These are phyloP conservation scores for Cytospora chrysosperma DNA, from an alignment of 2,329 filamentous ascomycete species.

Conservation along the genomic window DNA sequence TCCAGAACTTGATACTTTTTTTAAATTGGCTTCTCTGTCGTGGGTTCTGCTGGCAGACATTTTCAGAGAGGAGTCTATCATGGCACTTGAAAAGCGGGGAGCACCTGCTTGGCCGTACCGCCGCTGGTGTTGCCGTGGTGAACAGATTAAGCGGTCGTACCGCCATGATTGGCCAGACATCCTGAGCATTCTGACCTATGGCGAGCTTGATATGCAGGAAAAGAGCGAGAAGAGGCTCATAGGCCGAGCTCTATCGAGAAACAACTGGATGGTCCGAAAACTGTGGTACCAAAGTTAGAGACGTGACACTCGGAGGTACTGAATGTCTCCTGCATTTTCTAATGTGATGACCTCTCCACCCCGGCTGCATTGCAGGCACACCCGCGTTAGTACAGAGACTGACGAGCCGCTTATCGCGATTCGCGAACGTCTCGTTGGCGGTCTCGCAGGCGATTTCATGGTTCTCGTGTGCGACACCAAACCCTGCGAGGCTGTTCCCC, in stretches of 20 bases:
- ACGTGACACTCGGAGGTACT: slow-evolving; percentile 6
- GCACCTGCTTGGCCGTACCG: not conserved
- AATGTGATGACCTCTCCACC: slow-evolving; percentile 19
- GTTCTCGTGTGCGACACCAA: slow-evolving; percentile 3
- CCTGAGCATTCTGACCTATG: slow-evolving; percentile 9
- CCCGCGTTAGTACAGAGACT: slow-evolving; percentile 20
- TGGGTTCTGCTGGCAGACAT: not conserved
- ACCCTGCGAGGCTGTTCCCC: not conserved
- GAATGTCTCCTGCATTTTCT: slow-evolving; percentile 1
- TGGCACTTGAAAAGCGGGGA: not conserved
- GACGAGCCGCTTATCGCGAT: slow-evolving; percentile 25
- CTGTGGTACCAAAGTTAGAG: slow-evolving; percentile 17
- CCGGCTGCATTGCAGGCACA: slow-evolving; percentile 24
- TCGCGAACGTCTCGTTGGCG: slow-evolving; percentile 13
- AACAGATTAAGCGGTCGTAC: slow-evolving; percentile 1
- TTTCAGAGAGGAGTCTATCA: not conserved
- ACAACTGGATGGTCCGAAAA: slow-evolving; percentile 10
- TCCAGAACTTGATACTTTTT: not conserved
- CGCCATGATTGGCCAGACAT: slow-evolving; percentile 13
- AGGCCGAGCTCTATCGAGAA: slow-evolving; percentile 9
- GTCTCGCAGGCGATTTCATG: slow-evolving; percentile 12
- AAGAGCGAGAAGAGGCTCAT: slow-evolving; percentile 9
- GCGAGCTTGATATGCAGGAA: not conserved
- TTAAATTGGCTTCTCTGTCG: not conserved
- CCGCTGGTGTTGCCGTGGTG: slow-evolving; percentile 7